Base-by-base conservation (phyloP, 2,329 filamentous ascomycete genomes). In the Colletotrichum acutatum region DNA sequence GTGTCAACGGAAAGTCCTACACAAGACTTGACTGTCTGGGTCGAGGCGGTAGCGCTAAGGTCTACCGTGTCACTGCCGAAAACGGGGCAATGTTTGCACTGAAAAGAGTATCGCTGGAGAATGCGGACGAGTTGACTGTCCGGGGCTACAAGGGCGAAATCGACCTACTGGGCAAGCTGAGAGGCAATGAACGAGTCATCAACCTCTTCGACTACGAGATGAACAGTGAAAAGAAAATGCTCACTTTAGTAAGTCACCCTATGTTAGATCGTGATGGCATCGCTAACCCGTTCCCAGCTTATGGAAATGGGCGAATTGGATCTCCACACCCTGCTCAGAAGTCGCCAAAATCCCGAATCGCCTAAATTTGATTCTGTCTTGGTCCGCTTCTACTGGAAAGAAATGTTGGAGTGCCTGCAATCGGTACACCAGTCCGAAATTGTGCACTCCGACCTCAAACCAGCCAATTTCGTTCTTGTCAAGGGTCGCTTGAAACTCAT, bases 301-400 rank as follows among this genome's bases (percentile, higher is more conserved):
- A 98, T 99, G 95, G 97, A 99, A 84, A 94, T 98, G 80, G 97
- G 97, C 76, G 97, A 99, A 83, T 91, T 96, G 26, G 97, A 99
- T 82, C 89, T 99, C 78, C 94, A 97, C 79, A 94, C 93, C 68
- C 91, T 98, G 66, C 89, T 99, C 75, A 92, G 91, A 46, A 90
- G 92, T 75, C 91, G 92, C 11, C 86, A 94, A 78, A 94, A 92
- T 78, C 89, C 87, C 0, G 92, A 95, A 74, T 90, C 93, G 66
- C 90, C 94, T 52, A 90, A 88, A 72, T 93, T 99, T 74, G 97
- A 99, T 80, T 89, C 94, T 1, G 94, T 93, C 66, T 98, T 98
- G 81, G 95, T 97, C 14, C 93, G 97, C n/a, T 97, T 94, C 83
- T 98, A 98, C 86, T 99, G 97, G 97, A 97, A 97, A 82, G 97